Evolutionary conservation across 768 basidiomycete genomes (phyloP).

Genomic region (Mycena rosella): DNA sequence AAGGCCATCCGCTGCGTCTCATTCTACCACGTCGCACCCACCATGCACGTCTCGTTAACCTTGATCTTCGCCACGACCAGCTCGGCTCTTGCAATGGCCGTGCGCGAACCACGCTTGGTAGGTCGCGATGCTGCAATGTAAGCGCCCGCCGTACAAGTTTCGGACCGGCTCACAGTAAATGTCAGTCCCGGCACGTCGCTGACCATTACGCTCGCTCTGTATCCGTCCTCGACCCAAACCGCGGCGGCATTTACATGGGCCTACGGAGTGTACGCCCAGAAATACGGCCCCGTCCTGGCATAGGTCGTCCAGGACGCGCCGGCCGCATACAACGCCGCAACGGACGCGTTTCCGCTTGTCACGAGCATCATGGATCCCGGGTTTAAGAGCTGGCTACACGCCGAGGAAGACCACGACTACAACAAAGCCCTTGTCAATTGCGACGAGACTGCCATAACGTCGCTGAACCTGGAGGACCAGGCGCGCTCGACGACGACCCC

Average conservation of each 20-base stretch:
- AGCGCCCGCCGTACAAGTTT: too few relatives aligned
- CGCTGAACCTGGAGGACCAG: too few relatives aligned
- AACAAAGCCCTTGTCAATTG: too few relatives aligned
- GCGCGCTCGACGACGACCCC: too few relatives aligned
- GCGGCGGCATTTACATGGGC: not conserved
- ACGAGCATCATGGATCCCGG: not conserved
- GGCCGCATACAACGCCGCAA: not conserved
- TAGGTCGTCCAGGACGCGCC: not conserved
- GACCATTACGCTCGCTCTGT: not conserved
- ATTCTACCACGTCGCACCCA: too few relatives aligned
- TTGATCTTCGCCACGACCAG: not conserved
- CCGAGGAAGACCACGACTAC: not conserved
- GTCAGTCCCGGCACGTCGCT: not conserved
- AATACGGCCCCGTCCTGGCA: not conserved
- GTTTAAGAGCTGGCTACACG: not conserved
- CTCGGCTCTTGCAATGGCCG: not conserved
- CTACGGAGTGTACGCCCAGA: not conserved
- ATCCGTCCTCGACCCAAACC: not conserved
- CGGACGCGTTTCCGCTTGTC: not conserved
- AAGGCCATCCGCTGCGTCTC: too few relatives aligned
- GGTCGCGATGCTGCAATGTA: not conserved
- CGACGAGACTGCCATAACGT: not conserved
- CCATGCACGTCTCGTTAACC: not conserved
- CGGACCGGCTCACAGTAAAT: too few relatives aligned
- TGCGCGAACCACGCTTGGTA: not conserved